phyloP scores from a whole-genome alignment of 129 eudicot species.

The Escallonia rubra region DNA sequence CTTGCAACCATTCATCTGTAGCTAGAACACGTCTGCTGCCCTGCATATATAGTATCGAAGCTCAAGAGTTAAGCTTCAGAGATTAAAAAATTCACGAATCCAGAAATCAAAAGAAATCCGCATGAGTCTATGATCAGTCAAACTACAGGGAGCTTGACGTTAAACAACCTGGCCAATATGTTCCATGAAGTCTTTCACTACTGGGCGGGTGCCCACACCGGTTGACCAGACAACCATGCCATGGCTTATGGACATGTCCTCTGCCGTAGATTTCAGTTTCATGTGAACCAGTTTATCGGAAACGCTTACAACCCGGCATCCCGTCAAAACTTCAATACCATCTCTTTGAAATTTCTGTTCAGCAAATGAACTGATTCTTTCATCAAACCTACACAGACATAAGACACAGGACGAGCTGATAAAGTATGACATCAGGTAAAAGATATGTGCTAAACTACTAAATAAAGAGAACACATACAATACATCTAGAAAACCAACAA shows the following conservation, averaged over 20 bases:
- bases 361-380: slow-evolving; percentile 82
- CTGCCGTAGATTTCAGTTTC: slow-evolving; percentile 56
- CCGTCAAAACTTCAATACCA: slow-evolving; percentile 78
- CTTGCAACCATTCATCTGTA: slow-evolving; percentile 90
- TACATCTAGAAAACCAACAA: too few species aligned
- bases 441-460: too few species aligned
- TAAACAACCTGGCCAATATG: slow-evolving; percentile 71
- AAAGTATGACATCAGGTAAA: too few species aligned
- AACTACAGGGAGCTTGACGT: slow-evolving; percentile 7
- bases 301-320: slow-evolving; percentile 65
- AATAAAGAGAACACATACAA: too few species aligned
- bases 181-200: slow-evolving; percentile 72
- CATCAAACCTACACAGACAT: slow-evolving; percentile 63
- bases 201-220: slow-evolving; percentile 82
- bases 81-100: slow-evolving; percentile 2
- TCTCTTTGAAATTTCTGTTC: slow-evolving; percentile 79
- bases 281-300: slow-evolving; percentile 45
- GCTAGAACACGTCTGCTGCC: slow-evolving; percentile 65
- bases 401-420: neutral
- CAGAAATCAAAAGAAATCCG: neutral
- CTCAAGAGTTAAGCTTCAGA: neutral
- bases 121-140: neutral
- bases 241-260: slow-evolving; percentile 42
- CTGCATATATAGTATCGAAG: slow-evolving; percentile 32
- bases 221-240: slow-evolving; percentile 99